Base-by-base conservation (phyloP, 1,139 yeast genomes). In the Geotrichum australiense region DNA sequence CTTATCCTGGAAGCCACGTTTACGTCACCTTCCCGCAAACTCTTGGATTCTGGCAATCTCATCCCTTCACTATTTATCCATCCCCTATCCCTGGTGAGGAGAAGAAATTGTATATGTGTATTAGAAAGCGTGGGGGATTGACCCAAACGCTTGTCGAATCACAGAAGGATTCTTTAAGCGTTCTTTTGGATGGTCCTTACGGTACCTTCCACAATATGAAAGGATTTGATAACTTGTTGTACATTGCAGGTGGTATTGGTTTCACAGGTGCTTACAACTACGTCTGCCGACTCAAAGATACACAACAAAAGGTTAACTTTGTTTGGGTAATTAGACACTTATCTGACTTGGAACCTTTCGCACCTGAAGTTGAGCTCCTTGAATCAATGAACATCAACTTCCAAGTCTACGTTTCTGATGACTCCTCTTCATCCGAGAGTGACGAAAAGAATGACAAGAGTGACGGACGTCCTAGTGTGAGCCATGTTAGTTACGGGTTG, bases 201-300 rank as follows among this genome's bases (percentile, higher is more conserved):
- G 78, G 80, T 52, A 59, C 61, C 53, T 50, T 63, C 48, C 50
- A 73, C 48, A 69, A 80, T 58, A 43, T 74, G 40, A 65, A 66
- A 41, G 68, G 69, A 45, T 78, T 69, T 55, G 73, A 73, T 41
- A 71, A 70, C 41, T 56, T 67, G 8, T 58, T 76, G 3, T 64
- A 78, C 45, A 51, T 78, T 43, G 73, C 77, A 2, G 79, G 84
- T 48, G 85, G 86, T 43, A 78, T 77, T 48, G 91, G 89, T 53
- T 66, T 80, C 45, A 79, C 89, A 1, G 77, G 78, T 0, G 47
- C 54, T 3, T 53, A 59, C 55, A 45, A n/a, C n/a, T n/a, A n/a
- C n/a, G n/a, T n/a, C n/a, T n/a, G n/a, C n/a, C n/a, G n/a, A n/a
- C n/a, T n/a, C n/a, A n/a, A n/a, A n/a, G n/a, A n/a, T n/a, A n/a